Base-by-base conservation (phyloP, 2,329 filamentous ascomycete species). In the Boeremia exigua region DNA sequence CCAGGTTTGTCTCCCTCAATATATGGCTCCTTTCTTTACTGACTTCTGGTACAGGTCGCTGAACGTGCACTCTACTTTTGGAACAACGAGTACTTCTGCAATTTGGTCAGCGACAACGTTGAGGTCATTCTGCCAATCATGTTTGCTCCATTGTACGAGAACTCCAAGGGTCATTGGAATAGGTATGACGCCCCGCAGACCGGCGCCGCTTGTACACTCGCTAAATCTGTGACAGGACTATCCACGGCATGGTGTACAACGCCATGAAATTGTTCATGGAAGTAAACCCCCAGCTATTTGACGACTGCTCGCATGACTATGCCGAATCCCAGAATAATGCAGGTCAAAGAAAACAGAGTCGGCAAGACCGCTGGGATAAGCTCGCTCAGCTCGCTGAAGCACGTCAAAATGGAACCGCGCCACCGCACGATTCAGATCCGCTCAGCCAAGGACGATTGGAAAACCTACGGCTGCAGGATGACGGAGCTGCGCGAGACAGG, bases 251-350 rank as follows among this genome's bases (percentile, higher is more conserved):
- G 94, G 95, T 99, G 10, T 98, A 98, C 77, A 99, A 98, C 71
- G 95, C 95, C 54, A 98, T 99, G 95, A 99, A 99, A 77, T 85
- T 99, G 33, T 99, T 99, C 78, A 99, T 99, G 95, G 95, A 99
- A 76, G 97, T 99, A 71, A 98, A 98, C 75, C 95, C 95, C 9
- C 93, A 97, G 75, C 85, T 99, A 19, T 99, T 99, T 69, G 95
- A 99, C 68, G 95, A 99, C 73, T 99, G 95, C 79, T 97, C 95
- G 32, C 94, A 97, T 72, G 93, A 98, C 62, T 99, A 99, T 78
- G 96, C 93, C 5, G 94, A 98, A 76, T 89, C 95, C 69, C 94
- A 98, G 78, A 96, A 96, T 77, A 95, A 86, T 61, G 92, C 93
- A 3, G 88, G 90, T n/a, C 86, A 91, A 57, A 87, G 93, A 52